These are phyloP conservation scores for Aspergillus bertholletiae DNA, from an alignment of 495 filamentous ascomycete species.

Conservation along the genomic window DNA sequence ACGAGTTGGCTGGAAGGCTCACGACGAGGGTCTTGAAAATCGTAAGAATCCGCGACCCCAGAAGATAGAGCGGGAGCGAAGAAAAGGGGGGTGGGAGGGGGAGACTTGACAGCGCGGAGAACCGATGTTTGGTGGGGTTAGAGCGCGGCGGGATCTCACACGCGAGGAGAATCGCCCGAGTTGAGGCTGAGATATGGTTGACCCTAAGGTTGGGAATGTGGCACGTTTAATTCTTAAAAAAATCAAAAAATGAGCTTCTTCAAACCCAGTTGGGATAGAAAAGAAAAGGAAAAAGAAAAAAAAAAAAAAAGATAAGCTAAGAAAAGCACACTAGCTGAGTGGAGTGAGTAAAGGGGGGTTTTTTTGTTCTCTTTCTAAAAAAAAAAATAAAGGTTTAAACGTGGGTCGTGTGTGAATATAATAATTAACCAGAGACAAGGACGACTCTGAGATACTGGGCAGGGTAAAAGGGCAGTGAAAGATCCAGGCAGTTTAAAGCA, in stretches of 20 bases:
- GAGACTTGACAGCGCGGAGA: background rate
- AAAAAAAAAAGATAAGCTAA: background rate
- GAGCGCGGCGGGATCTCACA: slow-evolving; percentile 20
- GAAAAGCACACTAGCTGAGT: background rate
- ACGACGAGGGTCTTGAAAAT: slow-evolving; percentile 9
- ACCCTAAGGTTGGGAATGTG: background rate
- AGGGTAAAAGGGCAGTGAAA: background rate
- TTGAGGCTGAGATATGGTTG: background rate
- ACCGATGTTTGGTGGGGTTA: slow-evolving; percentile 8
- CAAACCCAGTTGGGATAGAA: background rate
- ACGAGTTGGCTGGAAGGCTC: slow-evolving; percentile 1
- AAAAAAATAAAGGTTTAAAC: background rate
- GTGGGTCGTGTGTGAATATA: slow-evolving; percentile 3
- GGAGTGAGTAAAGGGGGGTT: slow-evolving; percentile 10
- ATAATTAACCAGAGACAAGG: slow-evolving; percentile 5
- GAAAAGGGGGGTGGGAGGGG: background rate
- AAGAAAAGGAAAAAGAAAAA: background rate
- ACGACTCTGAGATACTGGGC: background rate
- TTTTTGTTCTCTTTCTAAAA: background rate
- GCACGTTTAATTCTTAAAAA: too few relatives aligned
- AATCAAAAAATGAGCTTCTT: background rate
- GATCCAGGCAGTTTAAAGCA: too few relatives aligned
- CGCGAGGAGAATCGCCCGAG: slow-evolving; percentile 8
- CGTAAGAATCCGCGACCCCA: slow-evolving; percentile 11
- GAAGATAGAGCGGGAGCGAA: slow-evolving; percentile 9